Evolutionary conservation across 1,139 yeast genomes (phyloP), one percentile per base, ranked within the genome.

Genomic region (Suhomyces bribrorum): DNA sequence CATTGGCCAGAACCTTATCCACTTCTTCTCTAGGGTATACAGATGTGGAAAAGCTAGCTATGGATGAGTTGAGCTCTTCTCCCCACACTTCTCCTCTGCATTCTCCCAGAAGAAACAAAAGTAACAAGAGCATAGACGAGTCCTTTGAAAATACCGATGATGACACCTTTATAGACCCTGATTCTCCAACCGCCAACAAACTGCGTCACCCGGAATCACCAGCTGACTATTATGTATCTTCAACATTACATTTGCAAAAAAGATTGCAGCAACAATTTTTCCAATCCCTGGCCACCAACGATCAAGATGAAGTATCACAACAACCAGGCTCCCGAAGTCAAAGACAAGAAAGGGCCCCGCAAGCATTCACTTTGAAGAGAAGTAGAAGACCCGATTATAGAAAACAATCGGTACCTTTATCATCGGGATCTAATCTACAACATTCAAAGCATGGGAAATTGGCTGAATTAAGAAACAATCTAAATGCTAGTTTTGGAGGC

Each of bases 1-100:
- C 90, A 0, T 63, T 85, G 35, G 92, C 92, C 0, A 68, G 90
- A 52, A 80, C 89, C 0, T 66, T 85, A 40, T 79, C 85, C 1
- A 73, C 83, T 2, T 70, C 79, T 1, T 74, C 85, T 0, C 62
- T 79, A 29, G 83, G 84, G 3, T 74, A 76, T 40, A 75, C 81
- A 2, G 76, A 73, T 37, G 72, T 73, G 4, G 82, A 77, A 51
- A 66, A 59, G 45, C 59, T 66, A 36, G 79, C 77, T 11, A 63
- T 72, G 45, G 74, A 66, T 46, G 75, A 67, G 43, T 42, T 70
- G 32, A 53, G 55, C 23, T 44, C 57, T 2, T 45, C 54, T 5
- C 46, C 52, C 2, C 50, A 41, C 24, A 35, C 49, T 2, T 42
- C 53, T 11, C 49, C 53, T 1, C 46, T 36, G 44, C 45, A 41